These are phyloP conservation scores for Strobilomyces dryophilus DNA, from an alignment of 768 basidiomycete species.

Conservation along the genomic window DNA sequence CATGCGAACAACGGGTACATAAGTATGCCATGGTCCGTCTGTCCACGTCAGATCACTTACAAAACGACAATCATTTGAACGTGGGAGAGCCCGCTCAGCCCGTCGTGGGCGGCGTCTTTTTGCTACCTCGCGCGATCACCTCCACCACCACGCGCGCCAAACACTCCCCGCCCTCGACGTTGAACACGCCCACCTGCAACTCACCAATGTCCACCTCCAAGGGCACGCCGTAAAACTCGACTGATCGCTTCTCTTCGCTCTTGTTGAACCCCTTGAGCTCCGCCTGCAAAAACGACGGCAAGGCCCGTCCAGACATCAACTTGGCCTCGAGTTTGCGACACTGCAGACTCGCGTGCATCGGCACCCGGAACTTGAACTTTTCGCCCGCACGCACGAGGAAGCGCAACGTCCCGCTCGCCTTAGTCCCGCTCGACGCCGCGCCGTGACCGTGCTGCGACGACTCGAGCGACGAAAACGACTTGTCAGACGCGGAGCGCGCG, in stretches of 20 bases:
- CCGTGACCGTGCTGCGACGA: conserved; percentile 46
- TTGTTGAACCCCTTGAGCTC: conserved; percentile 40
- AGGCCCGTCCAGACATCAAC: conserved; percentile 46
- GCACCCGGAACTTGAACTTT: conserved; percentile 54
- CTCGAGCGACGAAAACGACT: conserved; percentile 60
- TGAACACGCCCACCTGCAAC: conserved; percentile 53
- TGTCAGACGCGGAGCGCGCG: conserved; percentile 33
- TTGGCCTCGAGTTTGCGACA: conserved; percentile 43
- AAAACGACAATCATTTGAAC: conserved; percentile 4
- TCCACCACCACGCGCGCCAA: conserved; percentile 55
- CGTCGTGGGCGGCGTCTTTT: conserved; percentile 21
- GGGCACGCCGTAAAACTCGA: conserved; percentile 58
- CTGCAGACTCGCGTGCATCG: conserved; percentile 31
- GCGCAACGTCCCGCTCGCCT: conserved; percentile 25
- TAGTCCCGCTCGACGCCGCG: conserved; percentile 22
- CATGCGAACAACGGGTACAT: conserved; percentile 15
- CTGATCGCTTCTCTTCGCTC: conserved; percentile 40
- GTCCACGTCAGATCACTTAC: conserved; percentile 9
- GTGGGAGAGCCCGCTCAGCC: conserved; percentile 25
- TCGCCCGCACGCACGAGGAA: conserved; percentile 56
- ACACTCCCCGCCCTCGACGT: conserved; percentile 45
- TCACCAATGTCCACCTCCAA: conserved; percentile 48
- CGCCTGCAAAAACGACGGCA: conserved; percentile 55
- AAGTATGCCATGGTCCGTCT: conserved; percentile 4
- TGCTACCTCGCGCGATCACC: conserved; percentile 38